Evolutionary conservation across 495 filamentous ascomycete genomes (phyloP), one percentile per base, ranked within the genome.

Genomic region (Astrothelium subdiscretum): DNA sequence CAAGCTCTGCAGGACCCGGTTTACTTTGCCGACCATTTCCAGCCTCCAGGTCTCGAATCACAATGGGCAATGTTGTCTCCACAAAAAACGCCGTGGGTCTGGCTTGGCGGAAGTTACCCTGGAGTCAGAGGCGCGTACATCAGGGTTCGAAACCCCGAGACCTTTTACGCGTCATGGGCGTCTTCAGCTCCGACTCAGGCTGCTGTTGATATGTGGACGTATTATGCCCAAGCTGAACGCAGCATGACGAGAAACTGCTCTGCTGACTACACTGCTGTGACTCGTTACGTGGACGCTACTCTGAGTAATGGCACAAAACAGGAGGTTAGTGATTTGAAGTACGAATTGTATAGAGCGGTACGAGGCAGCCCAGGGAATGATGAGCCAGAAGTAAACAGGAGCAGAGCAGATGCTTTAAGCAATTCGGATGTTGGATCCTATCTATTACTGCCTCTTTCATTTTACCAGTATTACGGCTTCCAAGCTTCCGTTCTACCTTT

Each of bases 71-170:
- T 27, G 26, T 27, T 62, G 32, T 31, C 57, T 15, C 59, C 60
- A 20, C 13, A 43, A 22, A 32, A 57, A 1, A 80, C 80, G 0
- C 83, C 83, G 5, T 86, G 83, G 82, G 69, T 86, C 32, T 81
- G 84, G 72, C 59, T 84, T 1, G 83, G 83, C 48, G 82, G 80
- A 11, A 83, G 80, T 11, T 85, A 86, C 67, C 70, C 83, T 3
- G 83, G 83, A 0, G 79, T 79, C 64, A 77, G 82, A 2, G 74
- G 79, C 0, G 81, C 82, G 0, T 76, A 84, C 58, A 76, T 79
- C 65, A 80, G 83, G 20, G 68, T 80, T 12, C 70, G 75, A 58
- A 85, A 85, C 59, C 83, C 83, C 0, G 76, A 82, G 5, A 84
- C 80, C 4, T 81, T 85, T 32, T 82, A 71, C 63, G 78, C 81